Evolutionary conservation across 2,329 filamentous ascomycete genomes (phyloP).

Genomic region (Pseudocercospora ulei): DNA sequence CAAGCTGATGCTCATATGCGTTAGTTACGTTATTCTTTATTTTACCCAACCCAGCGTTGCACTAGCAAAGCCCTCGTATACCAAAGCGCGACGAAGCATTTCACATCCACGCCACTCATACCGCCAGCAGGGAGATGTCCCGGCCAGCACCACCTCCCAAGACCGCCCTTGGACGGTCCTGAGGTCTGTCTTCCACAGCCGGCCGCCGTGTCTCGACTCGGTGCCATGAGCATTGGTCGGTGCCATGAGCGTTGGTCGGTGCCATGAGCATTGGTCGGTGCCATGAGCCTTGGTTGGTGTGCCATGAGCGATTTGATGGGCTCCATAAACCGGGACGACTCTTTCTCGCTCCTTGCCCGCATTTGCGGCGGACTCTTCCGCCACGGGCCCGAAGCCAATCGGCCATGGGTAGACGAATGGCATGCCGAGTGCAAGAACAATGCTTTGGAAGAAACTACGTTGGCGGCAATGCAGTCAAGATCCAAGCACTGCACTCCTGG

Average conservation of each 20-base stretch:
- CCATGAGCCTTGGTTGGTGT: conserved; percentile 19
- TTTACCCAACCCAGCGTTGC: no score
- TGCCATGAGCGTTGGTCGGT: conserved; percentile 41
- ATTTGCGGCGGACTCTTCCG: no score
- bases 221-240: conserved; percentile 57
- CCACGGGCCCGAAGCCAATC: no score
- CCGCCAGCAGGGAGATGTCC: conserved; percentile 23
- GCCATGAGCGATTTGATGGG: conserved; percentile 54
- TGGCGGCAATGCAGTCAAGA: no score
- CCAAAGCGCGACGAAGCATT: no score
- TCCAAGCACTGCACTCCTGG: no score
- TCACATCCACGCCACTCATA: background rate
- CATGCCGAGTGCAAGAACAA: no score
- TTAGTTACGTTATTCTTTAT: no score
- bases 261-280: conserved; percentile 5
- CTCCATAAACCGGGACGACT: conserved; percentile 52
- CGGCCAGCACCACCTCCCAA: conserved; percentile 36
- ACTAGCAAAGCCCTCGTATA: no score
- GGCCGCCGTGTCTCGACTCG: conserved; percentile 41
- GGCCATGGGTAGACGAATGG: no score
- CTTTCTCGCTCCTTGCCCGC: conserved; percentile 50
- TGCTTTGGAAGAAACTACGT: no score
- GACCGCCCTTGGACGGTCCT: conserved; percentile 49
- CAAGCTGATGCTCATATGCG: no score
- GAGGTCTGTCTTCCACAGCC: conserved; percentile 45